Percentiles rank a stretch among this genome's conserved stretches.
Evolutionary conservation across 139 green algal genomes (phyloP).

Genomic region (Spirogloea muscicola): DNA sequence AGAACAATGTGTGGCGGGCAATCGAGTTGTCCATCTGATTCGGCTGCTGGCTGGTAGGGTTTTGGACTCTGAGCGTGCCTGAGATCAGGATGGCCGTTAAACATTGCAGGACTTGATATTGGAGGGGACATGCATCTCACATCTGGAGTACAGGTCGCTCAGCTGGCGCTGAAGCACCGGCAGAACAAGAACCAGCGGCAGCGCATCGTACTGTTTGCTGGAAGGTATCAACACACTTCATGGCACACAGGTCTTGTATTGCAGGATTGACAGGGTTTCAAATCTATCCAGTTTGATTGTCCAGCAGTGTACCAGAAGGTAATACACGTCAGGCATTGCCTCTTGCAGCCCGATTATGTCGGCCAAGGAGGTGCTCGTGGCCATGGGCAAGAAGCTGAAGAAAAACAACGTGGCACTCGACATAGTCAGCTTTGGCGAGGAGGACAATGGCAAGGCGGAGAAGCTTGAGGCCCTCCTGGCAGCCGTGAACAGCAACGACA

Average conservation of each 20-base stretch:
- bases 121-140: conserved; percentile 78
- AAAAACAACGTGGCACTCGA: conserved; percentile 99
- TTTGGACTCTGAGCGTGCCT: no score
- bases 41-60: no score
- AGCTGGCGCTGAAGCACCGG: conserved; percentile 96
- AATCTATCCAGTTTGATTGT: no score
- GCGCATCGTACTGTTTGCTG: conserved; percentile 93
- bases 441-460: conserved; percentile 62
- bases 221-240: no score
- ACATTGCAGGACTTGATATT: conserved; percentile 59
- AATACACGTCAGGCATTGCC: no score
- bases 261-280: no score
- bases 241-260: no score
- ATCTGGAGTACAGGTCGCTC: conserved; percentile 87
- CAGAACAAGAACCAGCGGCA: conserved; percentile 99
- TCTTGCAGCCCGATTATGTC: conserved; percentile 73
- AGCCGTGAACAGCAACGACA: conserved; percentile 91
- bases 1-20: no score
- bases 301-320: no score
- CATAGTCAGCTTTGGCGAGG: conserved; percentile 82
- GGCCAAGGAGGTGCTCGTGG: conserved; percentile 68
- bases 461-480: conserved; percentile 90
- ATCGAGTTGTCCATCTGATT: no score
- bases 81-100: no score
- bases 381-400: conserved; percentile 98